Evolutionary conservation across 306 rosid species (phyloP), one percentile per base, ranked within the genome.

Genomic region (Trifolium fragiferum): DNA sequence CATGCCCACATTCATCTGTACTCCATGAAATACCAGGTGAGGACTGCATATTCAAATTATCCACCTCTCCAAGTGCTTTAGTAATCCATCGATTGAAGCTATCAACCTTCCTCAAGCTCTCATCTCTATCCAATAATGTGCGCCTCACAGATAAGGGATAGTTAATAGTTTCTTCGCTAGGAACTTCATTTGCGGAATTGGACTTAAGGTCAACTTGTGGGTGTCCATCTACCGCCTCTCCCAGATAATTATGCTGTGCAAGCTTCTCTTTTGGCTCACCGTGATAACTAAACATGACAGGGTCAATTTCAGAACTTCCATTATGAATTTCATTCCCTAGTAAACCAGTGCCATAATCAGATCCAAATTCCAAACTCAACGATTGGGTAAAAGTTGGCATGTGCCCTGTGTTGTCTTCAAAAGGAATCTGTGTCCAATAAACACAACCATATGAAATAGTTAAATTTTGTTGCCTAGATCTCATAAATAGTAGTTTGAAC

Each of bases 51-150:
- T 81, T 88, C 68, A 90, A 78, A 83, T 87, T 83, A 84, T 86
- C 96, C 59, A 90, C 96, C 73, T 92, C 98, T 61, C 83, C 92
- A 8, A 92, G 92, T 76, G 86, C 92, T 82, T 70, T 90, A 66
- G 81, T 71, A 71, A 87, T 76, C 98, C 98, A 92, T 27, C 98
- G 86, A 50, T 93, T 88, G 83, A 92, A 92, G 82, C 98, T 92
- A 75, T 92, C 98, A 81, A 92, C 89, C 84, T 92, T 92, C 90
- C 90, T 92, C 78, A 92, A 76, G 84, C 87, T 85, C 75, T 87
- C 93, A n/a, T 83, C 90, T 38, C 82, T 73, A 77, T 81, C 89
- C 65, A 87, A 73, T 84, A 92, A 85, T 74, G 88, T 60, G 61
- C 83, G 89, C 76, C 84, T 90, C 70, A 78, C 51, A 44, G 85